Conservation (phyloP, 225 moss, liverwort and hornwort species). For the Sphagnum tenellum region DNA sequence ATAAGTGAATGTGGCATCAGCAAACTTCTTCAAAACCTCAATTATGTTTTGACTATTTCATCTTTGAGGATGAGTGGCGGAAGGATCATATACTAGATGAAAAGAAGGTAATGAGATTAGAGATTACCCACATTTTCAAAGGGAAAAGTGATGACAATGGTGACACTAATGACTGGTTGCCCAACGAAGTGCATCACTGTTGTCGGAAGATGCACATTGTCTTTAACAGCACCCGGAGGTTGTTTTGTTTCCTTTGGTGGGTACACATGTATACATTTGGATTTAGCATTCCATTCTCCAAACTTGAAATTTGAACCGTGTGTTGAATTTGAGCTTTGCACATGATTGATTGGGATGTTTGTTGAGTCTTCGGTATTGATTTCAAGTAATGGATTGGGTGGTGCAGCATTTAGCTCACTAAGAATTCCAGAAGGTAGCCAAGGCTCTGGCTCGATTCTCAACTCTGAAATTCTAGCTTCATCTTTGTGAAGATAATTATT, state of each 20-base stretch:
- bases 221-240: slow-evolving; percentile 6
- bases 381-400: slow-evolving; percentile 11
- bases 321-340: not conserved
- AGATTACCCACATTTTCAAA: slow-evolving; percentile 19
- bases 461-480: slow-evolving; percentile 3
- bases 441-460: slow-evolving; percentile 13
- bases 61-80: too few relatives aligned
- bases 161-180: slow-evolving; percentile 24
- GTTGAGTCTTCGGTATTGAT: not conserved
- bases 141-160: slow-evolving; percentile 33
- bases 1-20: too few relatives aligned
- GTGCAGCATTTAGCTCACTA: slow-evolving; percentile 22
- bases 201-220: slow-evolving; percentile 13
- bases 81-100: too few relatives aligned
- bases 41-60: too few relatives aligned
- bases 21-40: too few relatives aligned
- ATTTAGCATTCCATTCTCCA: slow-evolving; percentile 15
- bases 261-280: not conserved
- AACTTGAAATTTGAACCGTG: slow-evolving; percentile 13
- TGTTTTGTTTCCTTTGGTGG: slow-evolving; percentile 6
- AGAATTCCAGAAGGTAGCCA: slow-evolving; percentile 39
- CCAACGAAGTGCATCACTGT: slow-evolving; percentile 26
- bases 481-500: slow-evolving; percentile 7
- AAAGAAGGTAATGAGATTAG: too few relatives aligned
- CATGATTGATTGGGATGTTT: too few relatives aligned